A percentile compares a stretch with the other conserved stretches of the same genome.
These are phyloP conservation scores for Trichoderma simmonsii DNA, from an alignment of 2,329 filamentous ascomycete species.

Conservation along the genomic window DNA sequence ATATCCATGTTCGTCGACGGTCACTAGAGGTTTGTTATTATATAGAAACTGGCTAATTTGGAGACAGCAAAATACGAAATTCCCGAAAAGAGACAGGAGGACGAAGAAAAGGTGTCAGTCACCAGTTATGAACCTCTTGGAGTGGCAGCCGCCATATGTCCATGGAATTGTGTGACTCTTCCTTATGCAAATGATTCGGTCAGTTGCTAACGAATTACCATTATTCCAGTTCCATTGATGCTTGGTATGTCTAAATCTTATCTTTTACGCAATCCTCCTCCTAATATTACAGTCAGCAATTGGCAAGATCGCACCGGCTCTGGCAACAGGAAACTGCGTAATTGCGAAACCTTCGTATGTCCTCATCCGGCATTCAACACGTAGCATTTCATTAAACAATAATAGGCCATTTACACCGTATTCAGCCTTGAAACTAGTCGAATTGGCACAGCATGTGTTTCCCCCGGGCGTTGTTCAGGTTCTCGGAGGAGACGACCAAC, in stretches of 20 bases:
- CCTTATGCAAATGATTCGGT: neutral
- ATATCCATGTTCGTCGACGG: neutral
- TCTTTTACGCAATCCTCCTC: neutral
- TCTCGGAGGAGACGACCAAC: neutral
- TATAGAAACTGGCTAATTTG: neutral
- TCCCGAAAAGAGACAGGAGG: neutral
- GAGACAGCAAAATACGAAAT: neutral
- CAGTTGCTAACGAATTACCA: neutral
- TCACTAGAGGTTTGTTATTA: neutral
- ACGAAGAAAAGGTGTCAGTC: neutral
- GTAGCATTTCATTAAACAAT: neutral
- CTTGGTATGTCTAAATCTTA: neutral
- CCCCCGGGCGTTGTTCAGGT: neutral
- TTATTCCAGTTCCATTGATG: neutral
- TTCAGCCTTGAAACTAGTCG: neutral
- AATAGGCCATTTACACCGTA: neutral
- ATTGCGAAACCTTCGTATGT: neutral
- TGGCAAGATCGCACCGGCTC: neutral
- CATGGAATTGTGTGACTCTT: neutral
- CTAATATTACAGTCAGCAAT: neutral
- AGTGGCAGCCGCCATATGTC: neutral
- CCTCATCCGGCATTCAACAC: neutral
- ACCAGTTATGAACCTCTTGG: neutral
- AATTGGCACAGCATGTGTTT: neutral
- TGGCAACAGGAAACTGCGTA: neutral